Evolutionary conservation across 2,329 filamentous ascomycete genomes (phyloP).

Genomic region (Plenodomus lindquistii): DNA sequence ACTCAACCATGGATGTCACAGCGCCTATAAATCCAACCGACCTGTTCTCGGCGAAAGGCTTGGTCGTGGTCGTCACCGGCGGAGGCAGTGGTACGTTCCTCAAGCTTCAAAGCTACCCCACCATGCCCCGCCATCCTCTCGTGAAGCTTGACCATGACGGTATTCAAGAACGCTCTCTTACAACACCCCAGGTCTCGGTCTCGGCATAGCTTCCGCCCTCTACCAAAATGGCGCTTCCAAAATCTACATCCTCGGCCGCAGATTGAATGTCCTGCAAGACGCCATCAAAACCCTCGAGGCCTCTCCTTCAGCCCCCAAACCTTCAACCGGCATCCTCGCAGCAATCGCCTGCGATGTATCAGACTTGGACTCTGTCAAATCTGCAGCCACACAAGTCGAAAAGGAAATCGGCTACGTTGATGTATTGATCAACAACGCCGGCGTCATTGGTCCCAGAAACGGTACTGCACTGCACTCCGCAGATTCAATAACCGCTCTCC

Average conservation of each 20-base stretch:
- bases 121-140: conserved; percentile 21
- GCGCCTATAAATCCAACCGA: conserved; percentile 37
- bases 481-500: conserved; percentile 49
- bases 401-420: conserved; percentile 54
- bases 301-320: conserved; percentile 32
- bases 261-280: conserved; percentile 46
- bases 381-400: conserved; percentile 48
- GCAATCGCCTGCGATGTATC: conserved; percentile 52
- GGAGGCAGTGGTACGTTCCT: conserved; percentile 45
- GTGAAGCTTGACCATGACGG: not conserved
- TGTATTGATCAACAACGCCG: conserved; percentile 58
- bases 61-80: conserved; percentile 49
- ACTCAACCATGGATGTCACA: conserved; percentile 41
- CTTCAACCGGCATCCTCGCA: conserved; percentile 32
- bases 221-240: conserved; percentile 47
- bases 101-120: conserved; percentile 29
- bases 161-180: conserved; percentile 3
- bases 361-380: conserved; percentile 46
- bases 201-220: conserved; percentile 48
- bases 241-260: conserved; percentile 52
- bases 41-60: conserved; percentile 47
- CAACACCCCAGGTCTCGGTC: conserved; percentile 39
- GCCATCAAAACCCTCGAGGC: conserved; percentile 42
- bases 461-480: conserved; percentile 48
- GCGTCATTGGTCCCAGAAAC: conserved; percentile 51